These are phyloP conservation scores for Phaffia rhodozyma DNA, from an alignment of 1,284 basidiomycete species.

Conservation along the genomic window DNA sequence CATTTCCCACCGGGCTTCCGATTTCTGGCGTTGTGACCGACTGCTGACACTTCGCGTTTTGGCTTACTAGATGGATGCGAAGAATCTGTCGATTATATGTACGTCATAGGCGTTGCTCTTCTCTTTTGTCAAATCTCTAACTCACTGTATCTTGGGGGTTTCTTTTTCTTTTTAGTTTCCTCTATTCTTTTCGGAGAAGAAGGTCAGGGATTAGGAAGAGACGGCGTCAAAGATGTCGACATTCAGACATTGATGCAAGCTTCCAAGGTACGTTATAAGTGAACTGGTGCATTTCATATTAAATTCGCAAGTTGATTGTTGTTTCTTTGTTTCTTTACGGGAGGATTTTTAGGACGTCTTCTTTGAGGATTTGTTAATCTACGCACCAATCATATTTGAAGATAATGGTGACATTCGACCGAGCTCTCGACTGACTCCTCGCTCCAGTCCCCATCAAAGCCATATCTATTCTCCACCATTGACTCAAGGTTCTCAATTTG, in stretches of 20 bases:
- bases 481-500: too few relatives aligned
- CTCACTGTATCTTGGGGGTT: neutral
- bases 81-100: slow-evolving; percentile 9
- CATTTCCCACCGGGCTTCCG: neutral
- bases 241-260: neutral
- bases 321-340: too few relatives aligned
- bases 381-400: slow-evolving; percentile 9
- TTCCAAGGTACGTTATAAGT: neutral
- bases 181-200: slow-evolving; percentile 15
- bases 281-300: neutral
- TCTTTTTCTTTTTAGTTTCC: slow-evolving; percentile 1
- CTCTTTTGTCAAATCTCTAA: neutral
- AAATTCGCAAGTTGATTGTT: neutral
- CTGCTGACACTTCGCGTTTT: neutral
- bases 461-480: too few relatives aligned
- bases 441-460: too few relatives aligned
- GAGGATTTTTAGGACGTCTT: neutral
- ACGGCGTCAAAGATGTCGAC: slow-evolving; percentile 2
- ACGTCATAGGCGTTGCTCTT: neutral
- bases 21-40: neutral
- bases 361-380: slow-evolving; percentile 14
- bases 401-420: neutral
- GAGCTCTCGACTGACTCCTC: too few relatives aligned
- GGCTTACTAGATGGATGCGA: slow-evolving; percentile 7
- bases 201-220: too few relatives aligned